A percentile compares a stretch with the other conserved stretches of the same genome.
These are phyloP conservation scores for Botrytis hyacinthi DNA, from an alignment of 2,329 filamentous ascomycete species.

Conservation along the genomic window DNA sequence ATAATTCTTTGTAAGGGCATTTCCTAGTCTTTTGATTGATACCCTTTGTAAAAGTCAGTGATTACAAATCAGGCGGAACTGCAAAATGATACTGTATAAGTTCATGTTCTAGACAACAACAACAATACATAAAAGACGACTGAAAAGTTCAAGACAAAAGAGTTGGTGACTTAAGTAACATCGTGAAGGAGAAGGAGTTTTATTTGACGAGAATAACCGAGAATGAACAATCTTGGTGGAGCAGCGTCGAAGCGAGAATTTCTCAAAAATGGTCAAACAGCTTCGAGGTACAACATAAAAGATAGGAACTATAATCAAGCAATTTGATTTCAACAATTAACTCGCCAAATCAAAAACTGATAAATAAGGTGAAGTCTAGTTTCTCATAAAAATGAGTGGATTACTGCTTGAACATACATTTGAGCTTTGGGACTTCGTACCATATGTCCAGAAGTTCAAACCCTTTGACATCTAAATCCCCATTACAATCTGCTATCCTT, in stretches of 20 bases:
- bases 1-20: neutral
- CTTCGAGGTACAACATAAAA: neutral
- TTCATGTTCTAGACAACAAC: neutral
- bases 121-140: neutral
- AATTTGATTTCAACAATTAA: fast-evolving
- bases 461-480: neutral
- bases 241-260: neutral
- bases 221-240: neutral
- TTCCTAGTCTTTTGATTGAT: neutral
- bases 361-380: neutral
- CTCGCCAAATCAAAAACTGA: fast-evolving
- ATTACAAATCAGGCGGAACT: neutral
- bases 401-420: neutral
- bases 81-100: neutral
- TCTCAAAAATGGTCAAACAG: neutral
- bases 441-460: no score
- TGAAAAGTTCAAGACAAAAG: fast-evolving
- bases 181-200: neutral
- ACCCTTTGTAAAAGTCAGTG: neutral
- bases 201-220: neutral
- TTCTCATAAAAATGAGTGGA: neutral
- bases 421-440: no score
- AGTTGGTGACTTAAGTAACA: fast-evolving
- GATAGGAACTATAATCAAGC: neutral
- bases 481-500: neutral